Conservation (phyloP, 768 basidiomycete genomes). For the Podaxis rugospora region DNA sequence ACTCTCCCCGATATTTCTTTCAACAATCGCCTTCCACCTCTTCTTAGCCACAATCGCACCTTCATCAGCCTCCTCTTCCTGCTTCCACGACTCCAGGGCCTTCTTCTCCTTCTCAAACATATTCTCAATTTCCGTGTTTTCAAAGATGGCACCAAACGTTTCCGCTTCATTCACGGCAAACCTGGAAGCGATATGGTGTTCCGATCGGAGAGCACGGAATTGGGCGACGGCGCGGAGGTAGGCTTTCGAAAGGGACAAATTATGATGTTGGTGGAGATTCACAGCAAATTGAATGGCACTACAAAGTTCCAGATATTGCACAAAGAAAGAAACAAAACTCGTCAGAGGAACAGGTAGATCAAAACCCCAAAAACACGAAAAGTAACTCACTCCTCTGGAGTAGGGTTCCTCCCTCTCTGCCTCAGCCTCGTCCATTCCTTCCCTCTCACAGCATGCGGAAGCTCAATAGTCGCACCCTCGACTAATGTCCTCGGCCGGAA, state of each 20-base stretch:
- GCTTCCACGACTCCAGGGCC: slow-evolving; percentile 55
- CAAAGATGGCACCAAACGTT: slow-evolving; percentile 64
- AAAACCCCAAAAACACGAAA: slow-evolving; percentile 8
- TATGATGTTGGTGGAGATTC: slow-evolving; percentile 67
- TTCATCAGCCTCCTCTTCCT: slow-evolving; percentile 51
- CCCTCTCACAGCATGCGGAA: slow-evolving; percentile 54
- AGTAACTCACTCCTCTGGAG: slow-evolving; percentile 79
- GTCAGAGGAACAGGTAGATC: not conserved
- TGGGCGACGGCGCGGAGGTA: slow-evolving; percentile 78
- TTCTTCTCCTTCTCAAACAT: slow-evolving; percentile 60
- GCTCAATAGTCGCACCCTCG: slow-evolving; percentile 59
- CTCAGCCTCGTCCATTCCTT: slow-evolving; percentile 70
- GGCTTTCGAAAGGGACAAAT: slow-evolving; percentile 65
- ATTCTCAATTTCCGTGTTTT: slow-evolving; percentile 53
- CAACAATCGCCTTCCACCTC: slow-evolving; percentile 70
- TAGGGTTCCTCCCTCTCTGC: slow-evolving; percentile 80
- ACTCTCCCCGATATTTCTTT: slow-evolving; percentile 34
- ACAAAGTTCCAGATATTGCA: slow-evolving; percentile 6
- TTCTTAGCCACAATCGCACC: slow-evolving; percentile 64
- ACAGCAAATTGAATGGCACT: slow-evolving; percentile 82
- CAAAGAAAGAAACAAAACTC: slow-evolving; percentile 9
- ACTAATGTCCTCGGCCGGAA: slow-evolving; percentile 76
- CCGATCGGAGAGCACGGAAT: slow-evolving; percentile 84
- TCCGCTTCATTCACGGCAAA: slow-evolving; percentile 82
- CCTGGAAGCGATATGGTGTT: slow-evolving; percentile 70